Conservation (phyloP, 768 basidiomycete genomes). For the Pseudohyphozyma bogoriensis region DNA sequence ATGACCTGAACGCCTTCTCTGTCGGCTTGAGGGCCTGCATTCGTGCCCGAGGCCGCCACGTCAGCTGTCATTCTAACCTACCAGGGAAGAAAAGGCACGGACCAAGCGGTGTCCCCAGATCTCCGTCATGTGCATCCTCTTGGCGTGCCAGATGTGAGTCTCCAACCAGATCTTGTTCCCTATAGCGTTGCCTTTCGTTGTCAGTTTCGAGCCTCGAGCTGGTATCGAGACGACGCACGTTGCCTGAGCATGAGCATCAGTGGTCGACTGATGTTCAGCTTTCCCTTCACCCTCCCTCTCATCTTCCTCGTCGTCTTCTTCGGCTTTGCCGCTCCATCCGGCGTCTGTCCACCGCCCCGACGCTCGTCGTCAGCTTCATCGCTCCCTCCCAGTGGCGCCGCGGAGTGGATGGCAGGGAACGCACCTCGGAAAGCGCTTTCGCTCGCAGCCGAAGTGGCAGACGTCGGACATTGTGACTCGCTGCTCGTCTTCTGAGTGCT, state of each 20-base stretch:
- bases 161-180: constrained; percentile 87
- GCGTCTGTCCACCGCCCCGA: too few species aligned
- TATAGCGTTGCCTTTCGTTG: too few species aligned
- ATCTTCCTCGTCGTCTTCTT: constrained; percentile 23
- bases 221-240: constrained; percentile 44
- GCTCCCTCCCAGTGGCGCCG: neutral
- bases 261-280: neutral
- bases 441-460: constrained; percentile 74
- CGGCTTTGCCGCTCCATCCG: constrained; percentile 26
- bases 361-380: neutral
- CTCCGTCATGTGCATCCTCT: constrained; percentile 87
- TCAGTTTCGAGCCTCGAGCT: too few species aligned
- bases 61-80: neutral
- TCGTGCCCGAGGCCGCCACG: too few species aligned
- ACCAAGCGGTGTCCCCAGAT: constrained; percentile 88
- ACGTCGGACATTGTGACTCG: constrained; percentile 84
- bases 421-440: constrained; percentile 72
- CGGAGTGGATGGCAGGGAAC: constrained; percentile 2
- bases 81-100: constrained; percentile 20
- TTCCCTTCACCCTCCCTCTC: constrained; percentile 32
- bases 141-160: constrained; percentile 95
- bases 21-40: constrained; percentile 70
- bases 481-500: constrained; percentile 80
- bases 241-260: constrained; percentile 44
- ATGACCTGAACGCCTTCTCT: constrained; percentile 82